Evolutionary conservation across 1,139 yeast species (phyloP).

Genomic region (Meyerozyma smithsonii): DNA sequence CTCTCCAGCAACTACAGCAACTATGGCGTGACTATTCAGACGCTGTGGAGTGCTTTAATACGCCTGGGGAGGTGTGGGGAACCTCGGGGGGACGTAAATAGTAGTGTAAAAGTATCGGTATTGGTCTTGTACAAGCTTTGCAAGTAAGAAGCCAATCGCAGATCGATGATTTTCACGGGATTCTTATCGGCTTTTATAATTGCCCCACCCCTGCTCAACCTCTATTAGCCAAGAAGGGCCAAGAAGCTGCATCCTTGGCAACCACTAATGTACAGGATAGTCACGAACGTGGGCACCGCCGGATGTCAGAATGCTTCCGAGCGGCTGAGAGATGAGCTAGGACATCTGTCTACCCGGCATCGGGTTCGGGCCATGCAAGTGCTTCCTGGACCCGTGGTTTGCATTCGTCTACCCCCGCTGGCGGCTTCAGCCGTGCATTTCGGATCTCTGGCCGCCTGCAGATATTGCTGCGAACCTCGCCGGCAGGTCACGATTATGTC

Average conservation of each 20-base stretch:
- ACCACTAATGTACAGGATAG: not conserved
- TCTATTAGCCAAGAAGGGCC: conserved; percentile 1
- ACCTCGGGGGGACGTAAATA: too few species aligned
- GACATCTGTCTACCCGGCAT: too few species aligned
- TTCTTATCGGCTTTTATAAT: not conserved
- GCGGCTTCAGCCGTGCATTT: not conserved
- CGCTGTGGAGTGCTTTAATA: not conserved
- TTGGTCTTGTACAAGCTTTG: not conserved
- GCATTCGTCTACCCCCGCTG: not conserved
- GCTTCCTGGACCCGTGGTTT: too few species aligned
- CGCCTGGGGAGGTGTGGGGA: too few species aligned
- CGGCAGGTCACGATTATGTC: not conserved
- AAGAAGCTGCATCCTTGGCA: conserved; percentile 1
- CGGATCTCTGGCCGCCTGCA: not conserved
- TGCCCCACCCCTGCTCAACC: not conserved
- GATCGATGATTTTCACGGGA: not conserved
- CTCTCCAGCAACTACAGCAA: not conserved
- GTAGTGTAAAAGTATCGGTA: not conserved
- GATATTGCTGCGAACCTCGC: not conserved
- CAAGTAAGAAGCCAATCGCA: not conserved
- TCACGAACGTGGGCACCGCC: not conserved
- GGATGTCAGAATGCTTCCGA: too few species aligned
- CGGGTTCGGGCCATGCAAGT: too few species aligned
- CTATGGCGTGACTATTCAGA: not conserved
- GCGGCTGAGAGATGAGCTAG: too few species aligned